Percentiles rank a stretch among this genome's conserved stretches.
These are phyloP conservation scores for Phytopythium aichiense DNA, from an alignment of 352 stramenopile genomes.

Conservation along the genomic window DNA sequence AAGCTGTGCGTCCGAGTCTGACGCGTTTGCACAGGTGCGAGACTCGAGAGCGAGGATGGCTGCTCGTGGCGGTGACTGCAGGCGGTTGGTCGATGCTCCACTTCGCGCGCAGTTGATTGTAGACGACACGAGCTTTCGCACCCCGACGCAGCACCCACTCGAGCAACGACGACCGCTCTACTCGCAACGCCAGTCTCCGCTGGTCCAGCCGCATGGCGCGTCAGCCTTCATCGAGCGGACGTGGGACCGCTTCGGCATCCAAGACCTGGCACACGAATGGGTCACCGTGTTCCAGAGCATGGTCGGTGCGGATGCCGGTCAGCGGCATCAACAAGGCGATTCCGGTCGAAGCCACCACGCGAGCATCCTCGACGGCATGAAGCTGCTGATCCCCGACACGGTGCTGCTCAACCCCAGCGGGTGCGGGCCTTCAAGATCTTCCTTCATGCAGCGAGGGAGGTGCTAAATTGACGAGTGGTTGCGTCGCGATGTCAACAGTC, in stretches of 20 bases:
- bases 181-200: constrained; percentile 33
- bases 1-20: not conserved
- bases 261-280: constrained; percentile 57
- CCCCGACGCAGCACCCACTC: not conserved
- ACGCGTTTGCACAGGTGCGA: not conserved
- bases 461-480: constrained; percentile 3
- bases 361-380: constrained; percentile 16
- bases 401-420: constrained; percentile 53
- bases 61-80: not conserved
- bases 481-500: constrained; percentile 15
- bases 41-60: not conserved
- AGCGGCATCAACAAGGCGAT: not conserved
- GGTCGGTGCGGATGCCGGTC: constrained; percentile 15
- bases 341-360: not conserved
- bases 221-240: constrained; percentile 38
- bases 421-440: constrained; percentile 12
- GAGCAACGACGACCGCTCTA: constrained; percentile 33
- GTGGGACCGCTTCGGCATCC: constrained; percentile 16
- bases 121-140: not conserved
- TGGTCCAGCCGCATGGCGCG: constrained; percentile 43
- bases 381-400: constrained; percentile 54
- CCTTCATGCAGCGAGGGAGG: not conserved
- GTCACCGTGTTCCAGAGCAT: constrained; percentile 51
- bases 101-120: not conserved
- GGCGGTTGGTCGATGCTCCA: not conserved